These are phyloP conservation scores for Adansonia grandidieri DNA, from an alignment of 441 rosid species.

Conservation along the genomic window DNA sequence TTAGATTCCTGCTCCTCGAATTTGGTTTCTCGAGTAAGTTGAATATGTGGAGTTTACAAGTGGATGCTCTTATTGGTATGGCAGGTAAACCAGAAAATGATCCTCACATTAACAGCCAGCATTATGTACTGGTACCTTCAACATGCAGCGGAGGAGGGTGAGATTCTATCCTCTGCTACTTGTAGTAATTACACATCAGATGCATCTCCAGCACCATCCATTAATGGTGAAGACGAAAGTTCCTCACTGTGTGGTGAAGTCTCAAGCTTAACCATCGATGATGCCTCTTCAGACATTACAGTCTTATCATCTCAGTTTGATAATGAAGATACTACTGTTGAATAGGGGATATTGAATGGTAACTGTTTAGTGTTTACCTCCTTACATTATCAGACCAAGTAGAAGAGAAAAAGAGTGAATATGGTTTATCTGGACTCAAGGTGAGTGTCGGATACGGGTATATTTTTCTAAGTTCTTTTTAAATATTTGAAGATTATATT, in stretches of 20 bases:
- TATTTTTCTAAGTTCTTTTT: background rate
- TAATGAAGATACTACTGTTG: slow-evolving; percentile 42
- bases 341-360: background rate
- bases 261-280: slow-evolving; percentile 56
- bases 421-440: background rate
- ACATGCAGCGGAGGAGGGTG: slow-evolving; percentile 43
- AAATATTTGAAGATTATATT: background rate
- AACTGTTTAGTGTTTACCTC: background rate
- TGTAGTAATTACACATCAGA: slow-evolving; percentile 44
- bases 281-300: slow-evolving; percentile 59
- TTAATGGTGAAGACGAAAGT: slow-evolving; percentile 74
- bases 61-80: background rate
- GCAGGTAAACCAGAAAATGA: slow-evolving; percentile 88
- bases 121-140: slow-evolving; percentile 76
- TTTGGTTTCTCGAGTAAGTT: background rate
- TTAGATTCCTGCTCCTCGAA: background rate
- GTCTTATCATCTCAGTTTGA: slow-evolving; percentile 50
- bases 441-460: background rate
- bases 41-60: background rate
- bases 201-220: slow-evolving; percentile 72
- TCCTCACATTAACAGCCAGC: slow-evolving; percentile 66
- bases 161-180: slow-evolving; percentile 11
- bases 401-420: background rate
- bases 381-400: background rate
- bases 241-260: slow-evolving; percentile 65